phyloP scores from a whole-genome alignment of 192 early-diverging fungal genomes.

The Ramicandelaber brevisporus region DNA sequence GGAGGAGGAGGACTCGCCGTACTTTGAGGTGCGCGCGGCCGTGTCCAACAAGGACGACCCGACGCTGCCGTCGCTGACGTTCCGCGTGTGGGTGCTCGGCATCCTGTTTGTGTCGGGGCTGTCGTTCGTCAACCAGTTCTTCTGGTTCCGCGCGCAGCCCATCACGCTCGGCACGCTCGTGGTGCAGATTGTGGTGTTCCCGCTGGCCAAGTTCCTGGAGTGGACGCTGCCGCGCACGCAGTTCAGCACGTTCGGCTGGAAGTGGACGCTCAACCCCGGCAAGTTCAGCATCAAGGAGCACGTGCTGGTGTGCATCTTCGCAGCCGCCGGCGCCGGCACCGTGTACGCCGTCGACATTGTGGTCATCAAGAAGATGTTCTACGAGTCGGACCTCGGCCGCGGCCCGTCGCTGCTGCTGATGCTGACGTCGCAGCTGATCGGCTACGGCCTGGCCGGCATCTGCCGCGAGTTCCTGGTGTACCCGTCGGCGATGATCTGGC shows the following conservation, averaged over 20 bases:
- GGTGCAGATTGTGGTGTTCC: constrained; percentile 32
- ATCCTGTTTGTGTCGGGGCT: constrained; percentile 22
- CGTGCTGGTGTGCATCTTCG: constrained; percentile 40
- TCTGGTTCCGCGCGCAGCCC: constrained; percentile 45
- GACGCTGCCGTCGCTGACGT: constrained; percentile 23
- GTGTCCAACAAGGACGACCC: constrained; percentile 29
- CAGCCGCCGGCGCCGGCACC: constrained; percentile 23
- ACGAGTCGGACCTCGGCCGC: constrained; percentile 23
- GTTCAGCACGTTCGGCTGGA: constrained; percentile 6
- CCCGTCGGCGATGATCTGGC: constrained; percentile 55
- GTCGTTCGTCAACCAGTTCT: constrained; percentile 38
- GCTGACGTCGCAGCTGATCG: constrained; percentile 24
- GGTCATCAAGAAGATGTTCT: constrained; percentile 24
- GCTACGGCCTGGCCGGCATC: constrained; percentile 28
- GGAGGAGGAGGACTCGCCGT: constrained; percentile 13
- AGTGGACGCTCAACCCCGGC: constrained; percentile 31
- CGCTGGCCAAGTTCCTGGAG: constrained; percentile 29
- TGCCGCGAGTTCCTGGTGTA: constrained; percentile 39
- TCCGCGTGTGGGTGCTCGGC: constrained; percentile 31
- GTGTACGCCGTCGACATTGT: constrained; percentile 35
- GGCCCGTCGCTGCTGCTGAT: constrained; percentile 22
- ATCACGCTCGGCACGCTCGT: constrained; percentile 26
- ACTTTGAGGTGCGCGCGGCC: constrained; percentile 22
- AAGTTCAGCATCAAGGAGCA: constrained; percentile 59
- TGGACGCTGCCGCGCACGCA: constrained; percentile 17